Base-by-base conservation (phyloP, 2,329 filamentous ascomycete species). In the Triangularia setosa region DNA sequence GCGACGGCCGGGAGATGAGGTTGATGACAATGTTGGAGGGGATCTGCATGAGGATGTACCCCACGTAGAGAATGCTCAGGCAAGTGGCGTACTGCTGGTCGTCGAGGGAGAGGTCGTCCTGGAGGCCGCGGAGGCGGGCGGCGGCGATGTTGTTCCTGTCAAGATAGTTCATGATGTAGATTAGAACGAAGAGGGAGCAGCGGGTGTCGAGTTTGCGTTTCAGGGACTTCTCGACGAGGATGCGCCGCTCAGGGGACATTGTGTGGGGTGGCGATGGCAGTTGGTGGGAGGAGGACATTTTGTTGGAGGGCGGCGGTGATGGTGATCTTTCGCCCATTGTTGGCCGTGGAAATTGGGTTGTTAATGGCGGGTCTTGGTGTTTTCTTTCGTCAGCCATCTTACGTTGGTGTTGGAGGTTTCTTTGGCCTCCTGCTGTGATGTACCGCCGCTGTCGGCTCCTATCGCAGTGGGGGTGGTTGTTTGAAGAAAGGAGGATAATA, bases 101-200 rank as follows among this genome's bases (percentile, higher is more conserved):
- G 48, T 75, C 75, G 66, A 90, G 78, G 1, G 78, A 73, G 23
- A 90, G 76, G 60, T 90, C 88, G 8, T 79, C 78, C 63, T 89
- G 84, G 21, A 91, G 78, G 5, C 88, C 87, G 72, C 86, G 85
- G 60, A 91, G 79, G 23, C 85, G 82, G 1, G 89, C 89, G 0
- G 87, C 83, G 1, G 87, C 87, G 67, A 90, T 89, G 74, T 90
- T 89, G 73, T 89, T 89, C 35, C 87, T 79, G 70, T 89, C 87
- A 28, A 87, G 79, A 74, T 91, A 92, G 76, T 92, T 92, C 76
- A 90, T 81, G 73, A 92, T 90, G 72, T 92, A 92, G 78, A 92
- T 90, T 68, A 92, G 74, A 57, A 92, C 85, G 64, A 92, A 84
- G 69, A 90, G 84, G 79, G 74, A 88, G 79, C 74, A 92, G 65